phyloP scores from a whole-genome alignment of 164 flowering plant genomes.

The Tetrastigma voinierianum region DNA sequence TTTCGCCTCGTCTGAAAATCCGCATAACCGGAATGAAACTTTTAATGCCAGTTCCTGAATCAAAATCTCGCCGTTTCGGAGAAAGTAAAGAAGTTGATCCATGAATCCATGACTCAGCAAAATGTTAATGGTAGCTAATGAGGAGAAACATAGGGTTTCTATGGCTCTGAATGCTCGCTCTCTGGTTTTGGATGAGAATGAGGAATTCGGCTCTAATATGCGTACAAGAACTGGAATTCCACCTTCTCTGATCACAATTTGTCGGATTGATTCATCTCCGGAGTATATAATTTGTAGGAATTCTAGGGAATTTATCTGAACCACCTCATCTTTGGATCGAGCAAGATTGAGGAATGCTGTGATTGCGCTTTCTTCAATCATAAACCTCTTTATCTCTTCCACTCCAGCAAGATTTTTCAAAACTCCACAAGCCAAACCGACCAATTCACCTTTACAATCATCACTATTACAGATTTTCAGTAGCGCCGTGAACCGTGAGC shows the following conservation, averaged over 20 bases:
- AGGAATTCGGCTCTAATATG: constrained; percentile 47
- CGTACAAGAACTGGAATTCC: constrained; percentile 53
- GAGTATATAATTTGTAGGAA: constrained; percentile 59
- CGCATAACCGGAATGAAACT: constrained; percentile 47
- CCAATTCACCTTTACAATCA: constrained; percentile 33
- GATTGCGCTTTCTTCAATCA: constrained; percentile 77
- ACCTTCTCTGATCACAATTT: constrained; percentile 50
- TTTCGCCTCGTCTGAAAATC: constrained; percentile 63
- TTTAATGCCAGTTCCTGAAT: constrained; percentile 72
- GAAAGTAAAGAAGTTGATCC: constrained; percentile 47
- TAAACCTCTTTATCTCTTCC: constrained; percentile 81
- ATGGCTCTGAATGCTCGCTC: constrained; percentile 63
- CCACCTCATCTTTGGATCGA: constrained; percentile 46
- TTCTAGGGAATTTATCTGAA: constrained; percentile 56
- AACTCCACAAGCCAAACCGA: constrained; percentile 59
- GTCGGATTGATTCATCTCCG: constrained; percentile 47
- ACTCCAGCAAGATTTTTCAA: constrained; percentile 76
- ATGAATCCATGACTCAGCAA: constrained; percentile 52
- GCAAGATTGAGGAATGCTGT: constrained; percentile 43
- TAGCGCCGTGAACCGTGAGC: constrained; percentile 79
- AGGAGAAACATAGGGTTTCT: constrained; percentile 57
- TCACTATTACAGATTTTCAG: constrained; percentile 48
- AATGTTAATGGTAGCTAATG: constrained; percentile 22
- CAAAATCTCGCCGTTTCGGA: constrained; percentile 56
- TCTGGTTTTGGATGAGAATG: constrained; percentile 46